Base-by-base conservation (phyloP, 768 basidiomycete genomes). In the Xanthoconium stramineum region DNA sequence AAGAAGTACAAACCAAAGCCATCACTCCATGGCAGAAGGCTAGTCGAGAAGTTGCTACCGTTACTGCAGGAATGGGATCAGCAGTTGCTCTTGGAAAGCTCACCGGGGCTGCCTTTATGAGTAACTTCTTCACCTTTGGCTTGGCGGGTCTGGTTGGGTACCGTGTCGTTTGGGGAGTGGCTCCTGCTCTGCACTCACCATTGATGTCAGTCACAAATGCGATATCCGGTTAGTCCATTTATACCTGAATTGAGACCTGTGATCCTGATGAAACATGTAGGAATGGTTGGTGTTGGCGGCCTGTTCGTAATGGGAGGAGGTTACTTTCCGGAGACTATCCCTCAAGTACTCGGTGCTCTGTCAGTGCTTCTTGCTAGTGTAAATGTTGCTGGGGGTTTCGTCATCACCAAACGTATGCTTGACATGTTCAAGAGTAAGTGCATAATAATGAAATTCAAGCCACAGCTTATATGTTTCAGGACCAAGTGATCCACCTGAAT, bases 191-290 rank as follows among this genome's bases (percentile, higher is more conserved):
- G 48, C 92, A 94, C 69, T 93, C 91, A 20, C 92, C 92, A 14
- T 74, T 94, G 55, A 94, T 94, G 91, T 90, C 88, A 10, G 91
- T 94, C 7, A 94, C 91, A 13, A 93, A 93, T 65, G 91, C 91
- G 4, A 89, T 92, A 43, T 93, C 91, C 20, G 90, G 91, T 74
- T 71, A 65, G 81, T 64, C 29, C 32, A 19, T 17, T 30, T 15
- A n/a, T 75, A 47, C 29, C 19, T 36, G 46, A 36, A 33, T 50
- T 44, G 32, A 47, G 35, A 13, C 29, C 38, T 38, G 32, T 15
- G 9, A 37, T 32, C 4, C 49, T 61, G 39, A 55, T 3, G 28
- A 35, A 15, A 38, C 28, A n/a, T 19, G 5, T 44, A 81, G 82
- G 83, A 36, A 82, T 87, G 84, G 89, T 91, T 51, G 90, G 90